These are phyloP conservation scores for Lasiosphaeria ovina DNA, from an alignment of 495 filamentous ascomycete species.

Conservation along the genomic window DNA sequence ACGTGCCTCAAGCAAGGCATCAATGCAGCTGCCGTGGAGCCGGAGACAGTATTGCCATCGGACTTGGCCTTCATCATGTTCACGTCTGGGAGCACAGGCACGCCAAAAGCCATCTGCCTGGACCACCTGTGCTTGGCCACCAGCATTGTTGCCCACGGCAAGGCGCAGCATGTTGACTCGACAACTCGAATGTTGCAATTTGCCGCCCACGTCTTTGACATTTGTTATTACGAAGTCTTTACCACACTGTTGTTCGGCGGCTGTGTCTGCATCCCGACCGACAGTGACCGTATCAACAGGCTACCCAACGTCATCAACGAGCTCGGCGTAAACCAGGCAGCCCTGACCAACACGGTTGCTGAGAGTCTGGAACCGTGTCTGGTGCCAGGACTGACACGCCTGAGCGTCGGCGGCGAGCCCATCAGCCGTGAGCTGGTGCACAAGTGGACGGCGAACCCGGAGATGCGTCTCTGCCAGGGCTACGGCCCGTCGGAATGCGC, in stretches of 20 bases:
- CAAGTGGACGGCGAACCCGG: constrained; percentile 8
- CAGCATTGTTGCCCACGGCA: constrained; percentile 28
- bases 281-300: constrained; percentile 27
- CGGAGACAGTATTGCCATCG: constrained; percentile 8
- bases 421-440: constrained; percentile 19
- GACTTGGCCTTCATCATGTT: constrained; percentile 52
- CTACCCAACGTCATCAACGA: constrained; percentile 28
- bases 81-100: constrained; percentile 61
- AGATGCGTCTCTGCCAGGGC: constrained; percentile 4
- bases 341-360: constrained; percentile 27
- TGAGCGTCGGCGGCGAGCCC: constrained; percentile 30
- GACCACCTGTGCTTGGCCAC: constrained; percentile 32
- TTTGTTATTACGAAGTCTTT: constrained; percentile 54
- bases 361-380: constrained; percentile 17
- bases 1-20: not conserved
- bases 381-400: constrained; percentile 23
- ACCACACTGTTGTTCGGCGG: constrained; percentile 48
- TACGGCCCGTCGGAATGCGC: constrained; percentile 58
- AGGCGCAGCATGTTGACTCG: constrained; percentile 10
- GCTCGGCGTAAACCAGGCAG: constrained; percentile 23
- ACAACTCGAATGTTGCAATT: constrained; percentile 54
- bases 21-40: not conserved
- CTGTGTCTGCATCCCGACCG: constrained; percentile 34
- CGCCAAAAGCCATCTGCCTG: constrained; percentile 47
- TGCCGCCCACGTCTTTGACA: constrained; percentile 60